Evolutionary conservation across 2,329 filamentous ascomycete genomes (phyloP), one percentile per base, ranked within the genome.

Genomic region (Trichoderma afroharzianum): DNA sequence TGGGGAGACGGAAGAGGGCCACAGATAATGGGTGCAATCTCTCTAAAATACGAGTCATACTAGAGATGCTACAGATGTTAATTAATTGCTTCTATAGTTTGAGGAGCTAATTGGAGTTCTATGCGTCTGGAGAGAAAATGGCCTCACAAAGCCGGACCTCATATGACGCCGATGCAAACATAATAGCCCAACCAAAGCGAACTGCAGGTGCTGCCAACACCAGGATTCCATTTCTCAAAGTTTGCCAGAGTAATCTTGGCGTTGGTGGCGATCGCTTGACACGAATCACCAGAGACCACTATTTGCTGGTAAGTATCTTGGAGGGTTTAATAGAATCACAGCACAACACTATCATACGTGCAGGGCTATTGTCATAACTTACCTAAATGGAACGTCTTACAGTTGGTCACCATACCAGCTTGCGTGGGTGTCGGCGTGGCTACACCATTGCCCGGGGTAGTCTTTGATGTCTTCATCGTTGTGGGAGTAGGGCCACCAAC

Each of bases 141-240:
- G 9, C 43, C 9, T 50, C 15, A 11, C n/a, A 47, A 47, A 21
- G n/a, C 43, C n/a, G n/a, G 50, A 30, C 21, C 28, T 47, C 39
- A 32, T 58, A 18, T 58, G 2, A 32, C 26, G 15, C 55, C 55
- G 18, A 58, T 58, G 28, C 77, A 81, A 63, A 77, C 78, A 43
- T 73, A 74, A 6, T 57, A 62, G 14, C 71, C 50, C 7, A 47
- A 36, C 58, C 68, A 63, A 7, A 76, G 47, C 1, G 63, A 36
- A 9, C 15, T 50, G 15, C 73, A 76, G 18, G 68, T 61, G 6
- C 26, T 71, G 7, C 72, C 73, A 21, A 75, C 47, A 5, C 39
- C 61, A 0, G 72, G 72, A 63, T 77, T 77, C 76, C 74, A 78
- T 4, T 73, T 69, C 36, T 68, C 32, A 24, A 78, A 70, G 59